Evolutionary conservation across 495 filamentous ascomycete species (phyloP), one percentile per base, ranked within the genome.

Genomic region (Penicillium cinerascens): DNA sequence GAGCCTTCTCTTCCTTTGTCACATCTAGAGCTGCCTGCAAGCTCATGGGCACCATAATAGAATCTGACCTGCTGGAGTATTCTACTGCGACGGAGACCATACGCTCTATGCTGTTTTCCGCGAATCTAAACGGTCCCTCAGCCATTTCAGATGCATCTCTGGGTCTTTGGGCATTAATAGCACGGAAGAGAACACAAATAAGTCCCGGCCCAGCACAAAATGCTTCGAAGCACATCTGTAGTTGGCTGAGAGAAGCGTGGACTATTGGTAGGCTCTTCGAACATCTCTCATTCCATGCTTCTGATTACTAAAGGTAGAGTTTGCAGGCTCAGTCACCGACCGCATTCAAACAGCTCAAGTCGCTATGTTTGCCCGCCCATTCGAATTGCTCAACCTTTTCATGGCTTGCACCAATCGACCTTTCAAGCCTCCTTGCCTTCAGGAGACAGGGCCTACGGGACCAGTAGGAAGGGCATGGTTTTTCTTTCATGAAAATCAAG

Each of bases 161-260:
- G n/a, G 76, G 75, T 3, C 64, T 96, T 26, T 92, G 91, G 87
- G 72, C 78, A 7, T 79, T 71, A 82, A 42, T 81, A 78, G 57
- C 74, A 78, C 49, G 81, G 74, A 51, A 80, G 86, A 68, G 50
- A 22, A 51, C 65, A 23, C 71, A 76, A 42, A 60, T 69, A 46
- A 82, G 85, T 36, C 84, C 88, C 6, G 84, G 81, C 18, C 77
- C 81, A 4, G 80, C 80, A 36, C 72, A 84, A 39, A 75, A 82
- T 25, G 83, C 85, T 10, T 83, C 82, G 23, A 84, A 84, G 49
- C 78, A 86, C 44, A 78, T 91, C 41, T 79, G 91, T 51, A 78
- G 82, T 58, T 97, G 92, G 92, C 66, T 92, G 4, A 84, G 86
- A 64, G 80, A 82, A 40, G 83, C 82, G 55, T 96, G 91, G 92